These are phyloP conservation scores for Sphaerulina populicola DNA, from an alignment of 2,329 filamentous ascomycete genomes.

Conservation along the genomic window DNA sequence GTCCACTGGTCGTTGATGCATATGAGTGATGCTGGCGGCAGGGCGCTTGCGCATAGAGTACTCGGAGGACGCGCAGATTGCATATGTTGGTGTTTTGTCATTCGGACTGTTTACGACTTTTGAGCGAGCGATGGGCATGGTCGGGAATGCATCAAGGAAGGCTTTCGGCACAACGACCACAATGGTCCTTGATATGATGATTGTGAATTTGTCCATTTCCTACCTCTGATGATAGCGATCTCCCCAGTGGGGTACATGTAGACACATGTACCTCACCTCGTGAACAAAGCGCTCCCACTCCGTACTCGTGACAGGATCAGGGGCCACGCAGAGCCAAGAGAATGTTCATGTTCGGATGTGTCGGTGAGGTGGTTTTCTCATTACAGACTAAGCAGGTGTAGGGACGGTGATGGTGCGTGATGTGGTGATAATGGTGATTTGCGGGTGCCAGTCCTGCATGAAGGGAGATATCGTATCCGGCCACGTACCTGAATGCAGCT, in stretches of 20 bases:
- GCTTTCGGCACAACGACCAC: background rate
- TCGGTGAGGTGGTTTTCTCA: background rate
- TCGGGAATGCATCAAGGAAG: background rate
- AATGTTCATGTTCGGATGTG: too few species aligned
- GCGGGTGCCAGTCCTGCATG: constrained; percentile 7
- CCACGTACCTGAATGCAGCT: background rate
- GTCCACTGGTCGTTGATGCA: background rate
- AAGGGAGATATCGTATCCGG: background rate
- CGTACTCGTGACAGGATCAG: too few species aligned
- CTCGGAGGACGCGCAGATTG: constrained; percentile 5
- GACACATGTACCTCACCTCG: too few species aligned
- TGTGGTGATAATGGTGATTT: constrained; percentile 5
- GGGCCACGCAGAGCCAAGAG: too few species aligned
- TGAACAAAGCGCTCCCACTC: too few species aligned
- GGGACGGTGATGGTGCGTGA: background rate
- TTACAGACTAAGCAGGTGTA: background rate
- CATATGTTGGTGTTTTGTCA: constrained; percentile 7
- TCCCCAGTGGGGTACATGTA: too few species aligned
- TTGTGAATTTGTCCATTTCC: background rate
- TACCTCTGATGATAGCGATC: too few species aligned
- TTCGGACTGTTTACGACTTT: background rate
- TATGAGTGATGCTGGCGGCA: constrained; percentile 4
- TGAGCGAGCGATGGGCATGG: constrained; percentile 1
- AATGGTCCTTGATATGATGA: background rate
- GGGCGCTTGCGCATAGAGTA: constrained; percentile 16